phyloP scores from a whole-genome alignment of 495 filamentous ascomycete genomes.

The Xylaria intraflava region DNA sequence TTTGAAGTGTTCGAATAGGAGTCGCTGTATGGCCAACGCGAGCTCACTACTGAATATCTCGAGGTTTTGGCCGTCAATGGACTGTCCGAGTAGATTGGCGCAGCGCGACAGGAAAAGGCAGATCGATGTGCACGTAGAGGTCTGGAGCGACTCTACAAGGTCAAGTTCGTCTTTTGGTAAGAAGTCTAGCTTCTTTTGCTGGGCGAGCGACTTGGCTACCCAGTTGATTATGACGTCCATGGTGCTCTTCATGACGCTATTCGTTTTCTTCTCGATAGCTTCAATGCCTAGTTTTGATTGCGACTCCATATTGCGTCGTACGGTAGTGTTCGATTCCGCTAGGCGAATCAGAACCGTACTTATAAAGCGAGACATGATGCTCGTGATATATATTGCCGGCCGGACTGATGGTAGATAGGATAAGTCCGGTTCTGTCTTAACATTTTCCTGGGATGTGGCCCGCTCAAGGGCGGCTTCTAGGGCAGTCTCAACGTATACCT shows the following conservation, averaged over 20 bases:
- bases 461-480: slow-evolving; percentile 78
- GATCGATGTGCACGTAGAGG: slow-evolving; percentile 73
- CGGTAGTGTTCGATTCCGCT: slow-evolving; percentile 78
- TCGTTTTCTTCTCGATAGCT: slow-evolving; percentile 82
- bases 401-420: slow-evolving; percentile 71
- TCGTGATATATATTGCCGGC: slow-evolving; percentile 79
- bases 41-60: slow-evolving; percentile 77
- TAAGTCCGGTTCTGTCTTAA: slow-evolving; percentile 82
- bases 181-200: slow-evolving; percentile 90
- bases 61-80: slow-evolving; percentile 73
- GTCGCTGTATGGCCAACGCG: slow-evolving; percentile 63
- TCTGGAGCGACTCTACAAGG: slow-evolving; percentile 76
- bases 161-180: slow-evolving; percentile 78
- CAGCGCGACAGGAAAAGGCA: slow-evolving; percentile 67
- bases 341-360: slow-evolving; percentile 86
- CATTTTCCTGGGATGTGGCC: slow-evolving; percentile 65
- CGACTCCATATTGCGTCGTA: slow-evolving; percentile 85
- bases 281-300: slow-evolving; percentile 64
- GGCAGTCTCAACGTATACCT: slow-evolving; percentile 89
- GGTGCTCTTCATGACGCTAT: slow-evolving; percentile 75
- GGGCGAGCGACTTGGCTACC: slow-evolving; percentile 63
- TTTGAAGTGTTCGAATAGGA: slow-evolving; percentile 89
- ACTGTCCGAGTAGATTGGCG: slow-evolving; percentile 51
- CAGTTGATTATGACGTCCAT: slow-evolving; percentile 78
- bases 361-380: slow-evolving; percentile 86